These are phyloP conservation scores for Yarrowia sp. DNA, from an alignment of 805 yeast species.

Conservation along the genomic window DNA sequence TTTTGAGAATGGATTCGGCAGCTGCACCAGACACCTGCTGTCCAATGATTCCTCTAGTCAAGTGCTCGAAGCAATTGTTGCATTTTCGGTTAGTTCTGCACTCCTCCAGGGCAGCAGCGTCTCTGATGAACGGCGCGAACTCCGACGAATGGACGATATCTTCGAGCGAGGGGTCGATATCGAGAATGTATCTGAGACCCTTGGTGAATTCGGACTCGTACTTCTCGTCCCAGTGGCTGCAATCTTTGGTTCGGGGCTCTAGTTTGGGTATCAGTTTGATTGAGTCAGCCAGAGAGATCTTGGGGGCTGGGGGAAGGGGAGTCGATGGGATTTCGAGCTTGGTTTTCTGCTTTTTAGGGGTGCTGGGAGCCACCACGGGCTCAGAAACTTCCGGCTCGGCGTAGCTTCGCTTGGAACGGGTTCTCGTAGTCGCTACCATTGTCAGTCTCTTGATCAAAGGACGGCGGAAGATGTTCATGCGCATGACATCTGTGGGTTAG, in stretches of 20 bases:
- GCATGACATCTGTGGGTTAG: slow-evolving; percentile 5
- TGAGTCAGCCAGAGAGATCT: slow-evolving; percentile 9
- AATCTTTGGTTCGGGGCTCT: neutral
- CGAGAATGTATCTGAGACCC: slow-evolving; percentile 41
- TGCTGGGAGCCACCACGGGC: neutral
- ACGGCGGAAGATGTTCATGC: neutral
- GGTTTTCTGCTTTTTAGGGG: slow-evolving; percentile 10
- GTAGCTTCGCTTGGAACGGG: slow-evolving; percentile 6
- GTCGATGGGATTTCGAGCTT: slow-evolving; percentile 9
- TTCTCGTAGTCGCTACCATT: slow-evolving; percentile 16
- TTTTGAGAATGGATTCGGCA: slow-evolving; percentile 59
- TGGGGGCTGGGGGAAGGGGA: neutral
- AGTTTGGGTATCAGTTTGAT: slow-evolving; percentile 8
- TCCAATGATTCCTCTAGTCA: slow-evolving; percentile 36
- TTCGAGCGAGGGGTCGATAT: slow-evolving; percentile 43
- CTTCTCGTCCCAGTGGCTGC: slow-evolving; percentile 10
- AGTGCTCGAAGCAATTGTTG: slow-evolving; percentile 27
- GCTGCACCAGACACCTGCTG: slow-evolving; percentile 61
- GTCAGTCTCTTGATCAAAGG: neutral
- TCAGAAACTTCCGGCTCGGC: neutral
- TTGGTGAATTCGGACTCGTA: slow-evolving; percentile 39
- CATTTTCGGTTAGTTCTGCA: slow-evolving; percentile 6
- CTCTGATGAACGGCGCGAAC: slow-evolving; percentile 37
- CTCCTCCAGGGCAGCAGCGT: slow-evolving; percentile 6
- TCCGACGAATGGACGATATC: slow-evolving; percentile 34